Base-by-base conservation (phyloP, 1,284 basidiomycete species). In the Irpex sp. region DNA sequence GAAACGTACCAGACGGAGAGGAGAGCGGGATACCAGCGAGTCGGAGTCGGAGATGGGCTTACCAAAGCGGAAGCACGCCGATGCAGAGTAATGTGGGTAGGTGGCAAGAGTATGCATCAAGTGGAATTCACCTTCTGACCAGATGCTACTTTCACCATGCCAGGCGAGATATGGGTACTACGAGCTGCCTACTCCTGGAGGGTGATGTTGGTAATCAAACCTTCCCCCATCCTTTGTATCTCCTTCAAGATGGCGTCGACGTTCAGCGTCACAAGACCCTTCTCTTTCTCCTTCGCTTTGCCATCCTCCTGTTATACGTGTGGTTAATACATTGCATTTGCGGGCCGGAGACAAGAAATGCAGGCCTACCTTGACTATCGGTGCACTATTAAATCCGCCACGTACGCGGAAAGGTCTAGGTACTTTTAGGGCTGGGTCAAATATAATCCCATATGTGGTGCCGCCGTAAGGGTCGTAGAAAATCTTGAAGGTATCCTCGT, bases 401-500 rank as follows among this genome's bases (percentile, higher is more conserved):
- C 94, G 78, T 4, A 96, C 93, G 68, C 92, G 87, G 80, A 97
- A 94, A 2, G 85, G 80, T 54, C 84, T 73, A 0, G 80, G 69
- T 53, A 76, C 71, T 61, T 79, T 81, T 37, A 89, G 68, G 28
- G 82, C 80, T 0, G 92, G 90, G 68, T 97, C 93, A 91, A 94
- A 98, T 1, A 98, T 84, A 0, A 84, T 88, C 6, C 93, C 96
- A 58, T 96, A 87, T 7, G 80, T 77, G 57, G 82, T 77, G 0
- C 96, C 95, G 14, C 97, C 97, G 42, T 88, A 81, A 0, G 81
- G 76, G 69, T 99, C 96, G 69, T 88, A 86, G 80, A 98, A 99
- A 57, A 97, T 81, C 58, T 91, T 82, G 66, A 93, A 82, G 0
- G 88, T 88, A 67, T 94, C 90, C 6, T 83, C 79, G 73, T 93